Evolutionary conservation across 768 basidiomycete species (phyloP), one percentile per base, ranked within the genome.

Genomic region (Pleurotus tuber-regium): DNA sequence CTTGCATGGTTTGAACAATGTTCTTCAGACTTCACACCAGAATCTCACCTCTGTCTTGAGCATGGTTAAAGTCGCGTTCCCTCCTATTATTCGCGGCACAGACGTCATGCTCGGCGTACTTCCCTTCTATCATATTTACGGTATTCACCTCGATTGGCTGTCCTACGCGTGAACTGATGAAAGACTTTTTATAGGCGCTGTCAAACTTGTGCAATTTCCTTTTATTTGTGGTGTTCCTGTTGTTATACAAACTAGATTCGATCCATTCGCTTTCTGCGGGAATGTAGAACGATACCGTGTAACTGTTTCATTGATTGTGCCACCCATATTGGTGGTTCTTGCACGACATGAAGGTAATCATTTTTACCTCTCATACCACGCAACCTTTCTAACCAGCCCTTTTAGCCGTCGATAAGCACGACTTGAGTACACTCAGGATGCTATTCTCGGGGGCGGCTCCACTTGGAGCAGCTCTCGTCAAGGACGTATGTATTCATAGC

Each of bases 361-460:
- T 9, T 19, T 3, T 21, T 47, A 1, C 52, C 42, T 19, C 30
- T 19, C 14, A 31, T n/a, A 25, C 1, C 11, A 30, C 10, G 19
- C 1, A 18, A 38, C n/a, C 9, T 19, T 10, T 11, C 14, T 14
- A 50, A 16, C 14, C n/a, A 33, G 25, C 43, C 30, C 41, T 47
- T 11, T 25, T 47, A 86, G 87, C 78, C 9, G 76, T 89, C 4
- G 77, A 79, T 52, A 68, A 85, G 59, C 86, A 87, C 63, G 77
- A 93, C 60, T 58, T 94, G 40, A 77, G 77, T 0, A 77, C 81
- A 1, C 61, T 94, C 11, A 61, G 71, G 18, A 59, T 76, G 2
- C 57, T 93, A 28, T 74, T 82, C 54, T 88, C 82, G 3, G 92
- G 89, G 2, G 93, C 92, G 0, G 93, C 93, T 1, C 92, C 93